Evolutionary conservation across 225 moss, liverwort and hornwort genomes (phyloP).

Genomic region (Climacium dendroides): DNA sequence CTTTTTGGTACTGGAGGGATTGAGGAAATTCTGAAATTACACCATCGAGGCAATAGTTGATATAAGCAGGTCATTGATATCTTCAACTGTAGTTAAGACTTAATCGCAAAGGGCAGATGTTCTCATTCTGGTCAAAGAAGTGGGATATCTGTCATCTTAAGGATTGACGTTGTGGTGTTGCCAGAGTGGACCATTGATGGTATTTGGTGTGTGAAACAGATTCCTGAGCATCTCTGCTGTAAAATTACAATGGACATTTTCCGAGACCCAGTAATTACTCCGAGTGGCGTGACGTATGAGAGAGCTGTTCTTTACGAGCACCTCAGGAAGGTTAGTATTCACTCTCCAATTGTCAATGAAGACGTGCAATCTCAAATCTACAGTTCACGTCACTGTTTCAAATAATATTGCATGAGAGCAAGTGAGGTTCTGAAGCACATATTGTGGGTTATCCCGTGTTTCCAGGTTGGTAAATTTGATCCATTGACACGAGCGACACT

Average conservation of each 20-base stretch:
- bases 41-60: not conserved
- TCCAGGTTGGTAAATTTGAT: slow-evolving; percentile 84
- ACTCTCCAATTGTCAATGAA: not conserved
- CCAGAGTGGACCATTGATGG: not conserved
- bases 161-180: not conserved
- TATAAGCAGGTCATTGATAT: not conserved
- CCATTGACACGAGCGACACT: slow-evolving; percentile 68
- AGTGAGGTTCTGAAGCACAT: not conserved
- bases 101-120: not conserved
- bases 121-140: not conserved
- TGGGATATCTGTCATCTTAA: not conserved
- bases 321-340: slow-evolving; percentile 33
- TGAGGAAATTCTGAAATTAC: not conserved
- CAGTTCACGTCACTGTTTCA: not conserved
- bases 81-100: not conserved
- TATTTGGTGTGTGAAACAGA: slow-evolving; percentile 7
- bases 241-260: slow-evolving; percentile 72
- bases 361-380: not conserved
- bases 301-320: slow-evolving; percentile 60
- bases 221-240: slow-evolving; percentile 80
- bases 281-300: slow-evolving; percentile 80
- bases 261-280: slow-evolving; percentile 67
- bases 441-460: not conserved
- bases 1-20: not conserved
- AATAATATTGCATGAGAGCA: not conserved